phyloP scores from a whole-genome alignment of 371 early-diverging fungal genomes.

The Cokeromyces recurvatus region DNA sequence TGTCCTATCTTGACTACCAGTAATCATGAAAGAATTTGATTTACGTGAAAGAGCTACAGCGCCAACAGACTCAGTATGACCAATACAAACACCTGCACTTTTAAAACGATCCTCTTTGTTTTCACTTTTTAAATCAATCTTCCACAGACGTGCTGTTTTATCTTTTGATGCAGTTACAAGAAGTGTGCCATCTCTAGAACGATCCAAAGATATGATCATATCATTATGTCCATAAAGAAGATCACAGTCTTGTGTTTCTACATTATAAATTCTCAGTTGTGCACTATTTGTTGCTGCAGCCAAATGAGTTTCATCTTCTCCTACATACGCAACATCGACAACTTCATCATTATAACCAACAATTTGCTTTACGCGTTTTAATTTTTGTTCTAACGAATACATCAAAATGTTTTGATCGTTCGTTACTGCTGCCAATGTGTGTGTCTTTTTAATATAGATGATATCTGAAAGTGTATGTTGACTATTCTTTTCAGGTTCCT shows the following conservation, averaged over 20 bases:
- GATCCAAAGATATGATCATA: constrained; percentile 78
- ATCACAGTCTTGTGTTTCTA: constrained; percentile 75
- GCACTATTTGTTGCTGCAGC: constrained; percentile 93
- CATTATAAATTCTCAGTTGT: constrained; percentile 81
- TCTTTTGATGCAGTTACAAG: constrained; percentile 90
- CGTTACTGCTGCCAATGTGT: constrained; percentile 69
- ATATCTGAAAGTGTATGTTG: constrained; percentile 66
- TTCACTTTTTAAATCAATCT: constrained; percentile 40
- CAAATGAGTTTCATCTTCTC: constrained; percentile 62
- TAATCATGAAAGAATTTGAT: constrained; percentile 67
- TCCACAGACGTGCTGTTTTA: constrained; percentile 82
- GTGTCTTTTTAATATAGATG: constrained; percentile 52
- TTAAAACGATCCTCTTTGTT: constrained; percentile 43
- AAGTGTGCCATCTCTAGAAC: constrained; percentile 59
- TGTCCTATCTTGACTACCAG: constrained; percentile 91
- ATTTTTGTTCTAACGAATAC: constrained; percentile 50
- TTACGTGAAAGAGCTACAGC: constrained; percentile 72
- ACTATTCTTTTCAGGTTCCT: constrained; percentile 58
- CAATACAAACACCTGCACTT: constrained; percentile 71
- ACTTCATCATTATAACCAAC: constrained; percentile 96
- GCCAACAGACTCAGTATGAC: constrained; percentile 90
- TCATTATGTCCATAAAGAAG: constrained; percentile 87
- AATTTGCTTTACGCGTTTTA: constrained; percentile 73
- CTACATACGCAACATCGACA: constrained; percentile 81
- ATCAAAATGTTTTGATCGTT: constrained; percentile 89